phyloP scores from a whole-genome alignment of 768 basidiomycete genomes.

The Mycena sanguinolenta region DNA sequence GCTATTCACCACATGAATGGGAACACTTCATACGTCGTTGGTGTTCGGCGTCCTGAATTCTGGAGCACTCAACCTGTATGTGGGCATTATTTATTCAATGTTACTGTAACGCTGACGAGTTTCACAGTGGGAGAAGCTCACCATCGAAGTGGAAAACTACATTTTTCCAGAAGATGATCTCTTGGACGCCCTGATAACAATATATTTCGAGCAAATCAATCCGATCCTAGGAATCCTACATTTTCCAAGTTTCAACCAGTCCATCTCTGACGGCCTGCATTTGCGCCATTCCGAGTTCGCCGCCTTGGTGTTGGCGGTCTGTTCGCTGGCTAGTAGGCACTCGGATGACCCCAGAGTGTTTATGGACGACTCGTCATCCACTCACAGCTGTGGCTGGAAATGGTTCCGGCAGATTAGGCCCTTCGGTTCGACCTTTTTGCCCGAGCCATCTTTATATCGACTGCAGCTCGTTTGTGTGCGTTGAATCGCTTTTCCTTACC shows the following conservation, averaged over 20 bases:
- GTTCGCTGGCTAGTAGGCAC: conserved; percentile 13
- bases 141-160: background rate
- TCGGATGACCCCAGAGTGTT: conserved; percentile 17
- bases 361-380: background rate
- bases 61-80: background rate
- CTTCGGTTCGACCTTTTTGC: conserved; percentile 4
- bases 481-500: background rate
- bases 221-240: conserved; percentile 10
- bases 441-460: conserved; percentile 1
- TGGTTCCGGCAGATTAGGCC: conserved; percentile 14
- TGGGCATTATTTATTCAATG: background rate
- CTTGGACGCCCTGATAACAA: background rate
- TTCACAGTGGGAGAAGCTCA: background rate
- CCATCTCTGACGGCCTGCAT: conserved; percentile 8
- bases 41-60: background rate
- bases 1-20: background rate
- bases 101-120: background rate
- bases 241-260: conserved; percentile 7
- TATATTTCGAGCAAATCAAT: conserved; percentile 20
- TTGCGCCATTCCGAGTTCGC: conserved; percentile 4
- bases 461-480: conserved; percentile 17
- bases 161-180: conserved; percentile 10
- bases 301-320: background rate
- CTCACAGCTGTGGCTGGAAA: conserved; percentile 18
- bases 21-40: background rate